Evolutionary conservation across 2,329 filamentous ascomycete species (phyloP).

Genomic region (Colletotrichum orchidophilum): DNA sequence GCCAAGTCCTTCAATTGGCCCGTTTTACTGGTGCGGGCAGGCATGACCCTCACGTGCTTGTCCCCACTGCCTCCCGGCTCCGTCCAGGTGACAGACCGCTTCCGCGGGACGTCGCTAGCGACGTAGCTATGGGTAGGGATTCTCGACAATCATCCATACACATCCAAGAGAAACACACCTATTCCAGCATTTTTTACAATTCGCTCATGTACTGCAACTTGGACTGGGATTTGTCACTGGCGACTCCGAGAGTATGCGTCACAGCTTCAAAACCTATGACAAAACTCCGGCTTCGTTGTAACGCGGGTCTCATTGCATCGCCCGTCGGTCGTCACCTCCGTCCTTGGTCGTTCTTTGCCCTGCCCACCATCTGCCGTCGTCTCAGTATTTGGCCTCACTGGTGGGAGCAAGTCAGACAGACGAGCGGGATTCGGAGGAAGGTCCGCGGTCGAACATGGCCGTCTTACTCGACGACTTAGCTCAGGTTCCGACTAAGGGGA

Average conservation of each 20-base stretch:
- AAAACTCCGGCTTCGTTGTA: not conserved
- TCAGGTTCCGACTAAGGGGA: not conserved
- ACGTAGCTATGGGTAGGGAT: not conserved
- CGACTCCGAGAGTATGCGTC: not conserved
- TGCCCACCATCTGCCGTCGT: not conserved
- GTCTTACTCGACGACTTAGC: not conserved
- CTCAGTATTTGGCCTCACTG: not conserved
- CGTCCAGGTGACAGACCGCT: constrained; percentile 18
- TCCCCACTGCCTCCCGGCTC: not conserved
- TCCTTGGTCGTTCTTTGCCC: not conserved
- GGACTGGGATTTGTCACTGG: not conserved
- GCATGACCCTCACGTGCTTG: constrained; percentile 22
- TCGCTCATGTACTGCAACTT: not conserved
- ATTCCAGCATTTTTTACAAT: not conserved
- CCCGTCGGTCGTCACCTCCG: not conserved
- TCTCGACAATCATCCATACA: not conserved
- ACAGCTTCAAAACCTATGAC: not conserved
- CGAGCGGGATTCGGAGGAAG: not conserved
- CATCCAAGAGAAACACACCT: not conserved
- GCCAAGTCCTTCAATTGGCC: constrained; percentile 19
- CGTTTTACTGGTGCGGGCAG: not conserved
- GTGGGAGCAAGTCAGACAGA: not conserved
- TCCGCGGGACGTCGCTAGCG: not conserved
- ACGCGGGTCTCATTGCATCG: constrained; percentile 1
- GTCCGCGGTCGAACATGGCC: not conserved